Evolutionary conservation across 192 early-diverging fungal genomes (phyloP).

Genomic region (Rhizophagus clarus): DNA sequence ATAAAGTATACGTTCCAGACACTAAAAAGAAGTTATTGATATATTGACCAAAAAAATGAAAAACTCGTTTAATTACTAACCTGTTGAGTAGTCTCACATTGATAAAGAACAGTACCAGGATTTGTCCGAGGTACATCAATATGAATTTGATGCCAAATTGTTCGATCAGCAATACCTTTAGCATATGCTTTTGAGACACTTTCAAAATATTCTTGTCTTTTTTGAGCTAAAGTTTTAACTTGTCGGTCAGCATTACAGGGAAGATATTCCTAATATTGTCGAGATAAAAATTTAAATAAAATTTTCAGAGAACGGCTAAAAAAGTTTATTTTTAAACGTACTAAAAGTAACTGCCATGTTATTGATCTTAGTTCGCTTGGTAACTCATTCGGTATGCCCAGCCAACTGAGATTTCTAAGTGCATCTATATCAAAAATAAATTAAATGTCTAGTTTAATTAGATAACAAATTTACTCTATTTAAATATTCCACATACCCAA

Average conservation of each 20-base stretch:
- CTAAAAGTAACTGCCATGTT: constrained; percentile 93
- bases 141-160: constrained; percentile 92
- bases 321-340: constrained; percentile 30
- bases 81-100: constrained; percentile 76
- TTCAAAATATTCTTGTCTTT: constrained; percentile 93
- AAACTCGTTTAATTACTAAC: constrained; percentile 40
- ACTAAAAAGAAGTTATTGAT: constrained; percentile 45
- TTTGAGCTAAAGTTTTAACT: constrained; percentile 79
- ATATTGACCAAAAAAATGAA: background rate
- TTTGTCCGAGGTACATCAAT: constrained; percentile 95
- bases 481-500: constrained; percentile 43
- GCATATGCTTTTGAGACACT: constrained; percentile 81
- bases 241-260: constrained; percentile 87
- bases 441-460: background rate
- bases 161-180: constrained; percentile 74
- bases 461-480: background rate
- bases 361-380: constrained; percentile 82
- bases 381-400: constrained; percentile 85
- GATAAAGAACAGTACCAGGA: constrained; percentile 85
- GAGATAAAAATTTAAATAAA: background rate
- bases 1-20: constrained; percentile 90
- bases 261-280: constrained; percentile 71
- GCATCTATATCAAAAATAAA: constrained; percentile 39
- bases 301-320: background rate
- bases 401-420: constrained; percentile 88